Evolutionary conservation across 768 basidiomycete species (phyloP).

Genomic region (Phallus indusiatus): DNA sequence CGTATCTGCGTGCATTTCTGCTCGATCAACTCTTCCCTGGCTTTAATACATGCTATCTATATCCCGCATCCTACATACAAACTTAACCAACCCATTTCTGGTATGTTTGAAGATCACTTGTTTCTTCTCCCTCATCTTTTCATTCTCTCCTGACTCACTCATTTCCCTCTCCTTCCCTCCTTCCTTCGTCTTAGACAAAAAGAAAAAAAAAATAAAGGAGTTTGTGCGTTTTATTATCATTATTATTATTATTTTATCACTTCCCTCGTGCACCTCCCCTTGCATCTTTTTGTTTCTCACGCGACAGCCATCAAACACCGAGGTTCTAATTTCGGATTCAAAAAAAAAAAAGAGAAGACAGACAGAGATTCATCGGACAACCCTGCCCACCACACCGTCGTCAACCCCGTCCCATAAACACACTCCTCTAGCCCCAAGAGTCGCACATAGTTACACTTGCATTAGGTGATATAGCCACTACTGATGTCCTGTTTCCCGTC

Average conservation of each 20-base stretch:
- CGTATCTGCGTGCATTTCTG: not conserved
- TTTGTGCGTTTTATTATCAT: no score
- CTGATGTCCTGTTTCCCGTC: no score
- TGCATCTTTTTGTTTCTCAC: not conserved
- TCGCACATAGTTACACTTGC: no score
- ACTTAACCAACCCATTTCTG: no score
- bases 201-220: no score
- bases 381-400: not conserved
- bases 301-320: not conserved
- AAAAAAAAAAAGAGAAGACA: not conserved
- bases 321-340: not conserved
- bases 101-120: no score
- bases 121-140: not conserved
- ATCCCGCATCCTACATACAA: no score
- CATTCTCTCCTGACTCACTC: not conserved
- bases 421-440: not conserved
- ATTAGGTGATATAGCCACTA: no score
- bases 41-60: not conserved
- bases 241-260: no score
- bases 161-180: not conserved
- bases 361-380: not conserved
- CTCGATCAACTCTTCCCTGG: not conserved
- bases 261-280: not conserved
- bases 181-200: not conserved
- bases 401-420: not conserved